phyloP scores from a whole-genome alignment of 176 grass and related monocot genomes.

The Rhynchospora pubera region DNA sequence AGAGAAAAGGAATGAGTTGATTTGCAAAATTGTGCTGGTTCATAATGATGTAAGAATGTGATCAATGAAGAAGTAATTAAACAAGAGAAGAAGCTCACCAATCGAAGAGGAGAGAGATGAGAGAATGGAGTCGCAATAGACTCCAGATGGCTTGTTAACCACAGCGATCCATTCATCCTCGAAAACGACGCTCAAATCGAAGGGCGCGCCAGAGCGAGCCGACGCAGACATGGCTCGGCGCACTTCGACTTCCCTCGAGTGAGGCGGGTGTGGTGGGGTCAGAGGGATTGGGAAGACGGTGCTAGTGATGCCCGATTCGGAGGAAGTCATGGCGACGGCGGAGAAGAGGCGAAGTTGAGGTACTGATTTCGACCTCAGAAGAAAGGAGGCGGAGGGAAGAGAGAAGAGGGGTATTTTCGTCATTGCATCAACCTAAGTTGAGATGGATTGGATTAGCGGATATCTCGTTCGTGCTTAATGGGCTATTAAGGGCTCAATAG shows the following conservation, averaged over 20 bases:
- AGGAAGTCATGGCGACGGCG: not conserved
- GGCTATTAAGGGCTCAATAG: not conserved
- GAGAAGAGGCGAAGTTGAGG: not conserved
- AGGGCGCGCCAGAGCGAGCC: slow-evolving; percentile 30
- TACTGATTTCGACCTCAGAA: not conserved
- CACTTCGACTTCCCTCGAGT: slow-evolving; percentile 79
- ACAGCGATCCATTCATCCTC: slow-evolving; percentile 83
- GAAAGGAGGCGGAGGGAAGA: not conserved
- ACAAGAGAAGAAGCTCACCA: not conserved
- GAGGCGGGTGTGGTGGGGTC: slow-evolving; percentile 65
- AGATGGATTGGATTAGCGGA: not conserved
- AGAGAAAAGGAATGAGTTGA: too few relatives aligned
- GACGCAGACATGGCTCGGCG: slow-evolving; percentile 74
- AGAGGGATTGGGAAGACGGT: slow-evolving; percentile 47
- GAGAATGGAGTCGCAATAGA: slow-evolving; percentile 83
- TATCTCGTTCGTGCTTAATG: not conserved
- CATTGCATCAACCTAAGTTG: slow-evolving; percentile 1
- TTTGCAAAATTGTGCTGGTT: too few relatives aligned
- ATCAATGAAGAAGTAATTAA: not conserved
- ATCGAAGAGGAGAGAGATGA: slow-evolving; percentile 30
- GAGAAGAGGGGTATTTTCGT: slow-evolving; percentile 37
- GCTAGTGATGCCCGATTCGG: not conserved
- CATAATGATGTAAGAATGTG: not conserved
- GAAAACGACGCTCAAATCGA: slow-evolving; percentile 34
- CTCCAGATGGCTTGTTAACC: slow-evolving; percentile 68